These are phyloP conservation scores for Pseudoneurospora amorphoporcata DNA, from an alignment of 495 filamentous ascomycete species.

Conservation along the genomic window DNA sequence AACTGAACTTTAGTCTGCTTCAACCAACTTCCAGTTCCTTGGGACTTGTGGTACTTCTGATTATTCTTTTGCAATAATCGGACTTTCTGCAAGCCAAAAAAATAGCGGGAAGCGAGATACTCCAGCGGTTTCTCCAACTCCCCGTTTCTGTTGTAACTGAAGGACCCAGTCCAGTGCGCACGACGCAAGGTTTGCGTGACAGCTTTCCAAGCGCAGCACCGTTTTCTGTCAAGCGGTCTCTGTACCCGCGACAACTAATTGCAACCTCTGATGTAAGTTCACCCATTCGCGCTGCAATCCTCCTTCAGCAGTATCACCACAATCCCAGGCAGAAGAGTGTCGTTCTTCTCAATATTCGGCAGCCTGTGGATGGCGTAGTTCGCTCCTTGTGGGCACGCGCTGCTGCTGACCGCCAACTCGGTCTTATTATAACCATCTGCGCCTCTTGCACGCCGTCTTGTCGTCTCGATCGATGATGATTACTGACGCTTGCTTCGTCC, in stretches of 20 bases:
- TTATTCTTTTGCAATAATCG: background rate
- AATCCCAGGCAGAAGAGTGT: background rate
- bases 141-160: background rate
- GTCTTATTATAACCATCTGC: background rate
- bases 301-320: background rate
- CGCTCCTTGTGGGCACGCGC: background rate
- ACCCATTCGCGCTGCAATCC: background rate
- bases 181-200: slow-evolving; percentile 8
- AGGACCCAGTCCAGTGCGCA: background rate
- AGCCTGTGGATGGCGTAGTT: background rate
- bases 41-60: background rate
- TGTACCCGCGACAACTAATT: background rate
- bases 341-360: background rate
- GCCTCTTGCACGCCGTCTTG: background rate
- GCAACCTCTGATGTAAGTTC: background rate
- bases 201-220: slow-evolving; percentile 8
- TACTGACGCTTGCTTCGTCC: background rate
- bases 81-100: background rate
- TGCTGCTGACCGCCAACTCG: background rate
- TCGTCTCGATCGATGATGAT: background rate
- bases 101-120: background rate
- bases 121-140: background rate
- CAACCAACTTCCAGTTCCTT: background rate
- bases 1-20: background rate
- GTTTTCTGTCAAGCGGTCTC: background rate